Percentiles rank a stretch among this genome's conserved stretches.
Evolutionary conservation across 495 filamentous ascomycete species (phyloP).

Genomic region (Neohortaea acidophila): DNA sequence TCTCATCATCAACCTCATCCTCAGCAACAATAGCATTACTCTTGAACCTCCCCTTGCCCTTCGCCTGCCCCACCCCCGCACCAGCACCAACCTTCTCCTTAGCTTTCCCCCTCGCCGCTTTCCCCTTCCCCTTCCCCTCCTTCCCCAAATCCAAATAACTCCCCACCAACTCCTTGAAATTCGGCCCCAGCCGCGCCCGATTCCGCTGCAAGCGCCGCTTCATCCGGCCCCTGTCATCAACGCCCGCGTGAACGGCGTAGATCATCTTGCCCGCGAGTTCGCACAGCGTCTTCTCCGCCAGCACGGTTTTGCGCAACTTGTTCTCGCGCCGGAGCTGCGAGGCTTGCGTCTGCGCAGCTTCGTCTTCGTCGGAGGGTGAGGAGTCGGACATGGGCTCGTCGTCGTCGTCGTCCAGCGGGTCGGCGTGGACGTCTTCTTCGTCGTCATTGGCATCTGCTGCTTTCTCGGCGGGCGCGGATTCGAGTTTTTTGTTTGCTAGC

Average conservation of each 20-base stretch:
- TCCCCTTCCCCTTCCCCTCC: conserved; percentile 34
- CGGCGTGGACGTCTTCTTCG: conserved; percentile 19
- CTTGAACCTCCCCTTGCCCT: conserved; percentile 12
- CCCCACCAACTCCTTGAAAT: conserved; percentile 17
- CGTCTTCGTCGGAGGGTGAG: conserved; percentile 29
- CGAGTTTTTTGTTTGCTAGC: conserved; percentile 47
- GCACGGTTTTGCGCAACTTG: conserved; percentile 35
- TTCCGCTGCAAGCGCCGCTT: conserved; percentile 39
- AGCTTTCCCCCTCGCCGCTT: conserved; percentile 29
- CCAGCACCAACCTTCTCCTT: conserved; percentile 30
- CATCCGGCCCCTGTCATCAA: conserved; percentile 50
- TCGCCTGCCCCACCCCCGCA: conserved; percentile 24
- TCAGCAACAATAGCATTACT: conserved; percentile 21
- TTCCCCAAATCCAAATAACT: conserved; percentile 36
- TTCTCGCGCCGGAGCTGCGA: conserved; percentile 10
- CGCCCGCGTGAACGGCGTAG: conserved; percentile 54
- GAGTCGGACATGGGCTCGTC: conserved; percentile 13
- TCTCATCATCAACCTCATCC: conserved; percentile 31
- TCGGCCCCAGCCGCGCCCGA: conserved; percentile 13
- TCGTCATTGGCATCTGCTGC: conserved; percentile 34
- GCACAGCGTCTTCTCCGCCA: conserved; percentile 70
- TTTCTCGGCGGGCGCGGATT: conserved; percentile 50
- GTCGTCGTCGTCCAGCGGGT: conserved; percentile 2
- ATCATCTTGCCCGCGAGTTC: conserved; percentile 72
- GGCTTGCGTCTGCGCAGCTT: conserved; percentile 15